Base-by-base conservation (phyloP, 1,284 basidiomycete genomes). In the Melampsora americana region DNA sequence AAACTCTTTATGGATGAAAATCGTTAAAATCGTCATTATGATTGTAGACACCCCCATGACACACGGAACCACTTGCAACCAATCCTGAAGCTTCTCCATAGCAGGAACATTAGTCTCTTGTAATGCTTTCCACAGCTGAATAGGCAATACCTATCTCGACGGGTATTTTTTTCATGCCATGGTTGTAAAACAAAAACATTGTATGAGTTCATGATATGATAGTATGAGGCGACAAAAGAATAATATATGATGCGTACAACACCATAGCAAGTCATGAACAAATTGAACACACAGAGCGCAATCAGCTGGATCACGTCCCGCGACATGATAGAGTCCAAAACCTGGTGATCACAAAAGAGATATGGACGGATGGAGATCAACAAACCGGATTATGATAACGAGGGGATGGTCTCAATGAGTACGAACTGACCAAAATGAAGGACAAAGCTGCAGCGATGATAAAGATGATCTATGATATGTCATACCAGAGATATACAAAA, bases 241-340 rank as follows among this genome's bases (percentile, higher is more conserved):
- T 64, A 35, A n/a, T 64, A 39, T 1, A 30, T 20, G 12, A 30
- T n/a, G 14, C 32, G 26, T n/a, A 64, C 61, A 35, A 20, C 61
- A 64, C 61, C 61, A 18, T 64, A 64, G 28, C 26, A 30, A 18
- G 61, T 39, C 61, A 64, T 64, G 6, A 64, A 39, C 26, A 64
- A n/a, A 64, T 64, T 64, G 32, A 64, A 64, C n/a, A 23, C 61
- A 39, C 61, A 64, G 0, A 64, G 61, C 14, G 61, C 61, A 30
- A 64, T 35, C 1, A 64, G 61, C 61, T 64, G 61, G 32, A 64
- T 64, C 11, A 64, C 61, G 35, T 64, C 30, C 18, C 35, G 26
- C 7, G 26, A 32, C 28, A 64, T 30, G 61, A 64, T n/a, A 2
- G 61, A 64, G 61, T 64, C 61, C n/a, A 64, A 30, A 32, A 39